Evolutionary conservation across 331 rosid species (phyloP).

Genomic region (Dryas integrifolia): DNA sequence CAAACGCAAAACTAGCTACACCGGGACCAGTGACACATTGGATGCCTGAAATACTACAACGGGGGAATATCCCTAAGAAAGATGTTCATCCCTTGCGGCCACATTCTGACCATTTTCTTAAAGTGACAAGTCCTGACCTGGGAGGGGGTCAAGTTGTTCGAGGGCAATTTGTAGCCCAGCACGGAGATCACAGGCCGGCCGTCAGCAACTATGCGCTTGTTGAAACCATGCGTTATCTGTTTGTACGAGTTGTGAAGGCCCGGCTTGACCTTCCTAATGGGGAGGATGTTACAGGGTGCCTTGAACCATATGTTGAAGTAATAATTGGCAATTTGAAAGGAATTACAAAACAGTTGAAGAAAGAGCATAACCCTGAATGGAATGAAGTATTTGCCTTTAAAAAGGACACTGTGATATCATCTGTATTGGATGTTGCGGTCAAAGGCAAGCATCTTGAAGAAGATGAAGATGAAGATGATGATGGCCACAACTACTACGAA

Average conservation of each 20-base stretch:
- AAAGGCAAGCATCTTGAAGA: constrained; percentile 62
- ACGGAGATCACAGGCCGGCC: constrained; percentile 38
- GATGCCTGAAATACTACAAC: too few relatives aligned
- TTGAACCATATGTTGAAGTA: constrained; percentile 89
- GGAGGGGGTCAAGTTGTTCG: constrained; percentile 81
- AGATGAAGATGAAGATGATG: too few relatives aligned
- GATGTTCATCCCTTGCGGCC: too few relatives aligned
- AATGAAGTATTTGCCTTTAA: constrained; percentile 89
- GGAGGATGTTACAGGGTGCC: constrained; percentile 71
- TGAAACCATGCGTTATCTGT: constrained; percentile 80
- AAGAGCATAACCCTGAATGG: constrained; percentile 80
- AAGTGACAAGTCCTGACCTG: constrained; percentile 86
- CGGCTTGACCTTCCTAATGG: constrained; percentile 75
- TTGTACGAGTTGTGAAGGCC: too few relatives aligned
- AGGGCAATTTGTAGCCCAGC: constrained; percentile 64
- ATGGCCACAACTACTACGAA: too few relatives aligned
- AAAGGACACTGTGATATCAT: constrained; percentile 56
- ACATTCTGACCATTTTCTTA: constrained; percentile 64
- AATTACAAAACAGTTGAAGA: constrained; percentile 61
- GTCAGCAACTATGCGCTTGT: constrained; percentile 85
- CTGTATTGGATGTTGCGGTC: constrained; percentile 58
- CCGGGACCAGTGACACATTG: too few relatives aligned
- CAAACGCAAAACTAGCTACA: too few relatives aligned
- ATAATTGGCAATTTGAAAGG: constrained; percentile 84
- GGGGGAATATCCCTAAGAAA: too few relatives aligned